phyloP scores from a whole-genome alignment of 164 flowering plant genomes.

The Magnolia changhungtana region DNA sequence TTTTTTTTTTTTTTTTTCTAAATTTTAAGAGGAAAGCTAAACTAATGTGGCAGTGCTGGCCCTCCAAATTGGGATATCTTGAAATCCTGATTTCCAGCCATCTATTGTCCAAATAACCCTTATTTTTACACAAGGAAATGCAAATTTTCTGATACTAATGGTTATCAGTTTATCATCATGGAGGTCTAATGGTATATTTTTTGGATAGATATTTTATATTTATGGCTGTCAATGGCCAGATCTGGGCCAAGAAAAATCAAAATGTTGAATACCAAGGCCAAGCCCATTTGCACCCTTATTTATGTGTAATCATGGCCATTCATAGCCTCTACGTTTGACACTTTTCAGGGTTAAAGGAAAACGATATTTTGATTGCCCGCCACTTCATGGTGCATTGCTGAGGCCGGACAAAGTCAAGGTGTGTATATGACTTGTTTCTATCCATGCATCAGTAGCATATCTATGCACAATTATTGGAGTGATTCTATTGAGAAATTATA shows the following conservation, averaged over 20 bases:
- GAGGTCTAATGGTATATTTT: not conserved
- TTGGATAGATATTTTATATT: not conserved
- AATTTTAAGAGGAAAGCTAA: no score
- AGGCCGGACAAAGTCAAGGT: constrained; percentile 98
- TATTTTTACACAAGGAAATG: not conserved
- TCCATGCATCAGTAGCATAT: not conserved
- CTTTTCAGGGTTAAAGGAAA: constrained; percentile 71
- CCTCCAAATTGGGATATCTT: no score
- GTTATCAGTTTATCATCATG: not conserved
- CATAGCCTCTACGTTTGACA: not conserved
- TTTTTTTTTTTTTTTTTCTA: no score
- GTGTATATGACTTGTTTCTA: constrained; percentile 11
- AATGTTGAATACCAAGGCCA: no score
- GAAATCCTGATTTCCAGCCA: no score
- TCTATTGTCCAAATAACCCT: not conserved
- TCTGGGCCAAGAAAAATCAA: not conserved
- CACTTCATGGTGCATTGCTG: constrained; percentile 81
- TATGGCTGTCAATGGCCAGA: not conserved
- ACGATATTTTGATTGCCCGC: constrained; percentile 78
- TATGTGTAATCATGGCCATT: not conserved
- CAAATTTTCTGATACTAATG: not conserved
- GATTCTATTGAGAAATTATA: no score
- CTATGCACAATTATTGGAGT: not conserved
- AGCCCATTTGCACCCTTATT: no score
- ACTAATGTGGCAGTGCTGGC: no score